phyloP scores from a whole-genome alignment of 2,329 filamentous ascomycete genomes.

The Tricladium varicosporioides region DNA sequence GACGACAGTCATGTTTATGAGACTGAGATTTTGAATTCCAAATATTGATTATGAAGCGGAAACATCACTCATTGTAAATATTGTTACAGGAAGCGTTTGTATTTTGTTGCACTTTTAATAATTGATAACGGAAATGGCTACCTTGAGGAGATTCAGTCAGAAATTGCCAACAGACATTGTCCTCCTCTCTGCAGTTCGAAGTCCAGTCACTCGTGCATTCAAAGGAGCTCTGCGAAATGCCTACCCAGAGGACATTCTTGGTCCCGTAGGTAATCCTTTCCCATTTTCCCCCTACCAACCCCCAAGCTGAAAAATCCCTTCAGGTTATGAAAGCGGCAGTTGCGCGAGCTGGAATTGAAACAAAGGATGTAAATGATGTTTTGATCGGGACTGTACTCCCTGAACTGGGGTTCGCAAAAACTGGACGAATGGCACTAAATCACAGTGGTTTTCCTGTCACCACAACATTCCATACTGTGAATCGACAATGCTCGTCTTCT shows the following conservation, averaged over 20 bases:
- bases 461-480: slow-evolving; percentile 63
- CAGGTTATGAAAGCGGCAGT: slow-evolving; percentile 48
- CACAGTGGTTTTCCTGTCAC: slow-evolving; percentile 60
- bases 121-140: slow-evolving; percentile 9
- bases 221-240: slow-evolving; percentile 66
- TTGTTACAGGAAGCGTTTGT: too few relatives aligned
- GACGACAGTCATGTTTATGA: not conserved
- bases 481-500: slow-evolving; percentile 63
- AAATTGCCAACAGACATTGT: slow-evolving; percentile 64
- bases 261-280: slow-evolving; percentile 35
- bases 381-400: slow-evolving; percentile 65
- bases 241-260: slow-evolving; percentile 65
- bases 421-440: slow-evolving; percentile 64
- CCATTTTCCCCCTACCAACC: not conserved
- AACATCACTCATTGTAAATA: too few relatives aligned
- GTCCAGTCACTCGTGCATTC: slow-evolving; percentile 62
- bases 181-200: slow-evolving; percentile 64
- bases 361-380: slow-evolving; percentile 59
- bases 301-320: too few relatives aligned
- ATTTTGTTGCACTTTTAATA: not conserved
- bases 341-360: slow-evolving; percentile 58
- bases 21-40: not conserved
- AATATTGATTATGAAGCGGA: too few relatives aligned
- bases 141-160: slow-evolving; percentile 13
- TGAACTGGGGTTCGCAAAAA: slow-evolving; percentile 65